Base-by-base conservation (phyloP, 1,284 basidiomycete species). In the Pterulicium gracile region DNA sequence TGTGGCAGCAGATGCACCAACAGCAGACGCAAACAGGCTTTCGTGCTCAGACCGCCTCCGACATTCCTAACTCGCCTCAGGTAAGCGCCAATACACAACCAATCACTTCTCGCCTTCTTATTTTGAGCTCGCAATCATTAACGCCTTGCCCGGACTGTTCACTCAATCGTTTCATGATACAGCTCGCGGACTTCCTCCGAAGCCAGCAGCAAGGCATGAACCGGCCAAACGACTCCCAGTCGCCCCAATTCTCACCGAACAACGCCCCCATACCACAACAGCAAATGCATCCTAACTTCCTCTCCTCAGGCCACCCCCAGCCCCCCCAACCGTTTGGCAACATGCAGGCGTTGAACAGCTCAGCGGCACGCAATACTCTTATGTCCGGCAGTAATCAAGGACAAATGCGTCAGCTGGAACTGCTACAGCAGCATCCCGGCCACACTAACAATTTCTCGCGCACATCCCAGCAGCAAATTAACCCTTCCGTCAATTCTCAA, bases 1-100 rank as follows among this genome's bases (percentile, higher is more conserved):
- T 72, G 55, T 82, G 78, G 77, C 73, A 77, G 57, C 73, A 77
- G 57, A 65, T 72, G 58, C 27, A 32, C 27, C 27, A 32, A n/a
- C 72, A 73, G 55, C 70, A 73, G 51, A 61, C 67, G 34, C 69
- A 67, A 54, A 63, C 64, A 45, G 65, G 66, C 53, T 69, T 69
- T 54, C 67, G 73, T 44, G 54, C 60, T 2, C 67, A 66, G 48
- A 65, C 62, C 54, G 62, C 66, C 18, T 56, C 54, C 46, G 71
- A 74, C 54, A 63, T 75, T 54, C 57, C 59, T 36, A 46, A 58
- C 19, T 54, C 60, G 19, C 68, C 66, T 7, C 27, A 32, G 27
- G 27, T 32, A 32, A 7, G n/a, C 10, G n/a, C n/a, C n/a, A n/a
- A n/a, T n/a, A n/a, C n/a, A n/a, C n/a, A n/a, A n/a, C n/a, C n/a